Evolutionary conservation across 352 stramenopile species (phyloP), one percentile per base, ranked within the genome.

Genomic region (Lagenidium sp.): DNA sequence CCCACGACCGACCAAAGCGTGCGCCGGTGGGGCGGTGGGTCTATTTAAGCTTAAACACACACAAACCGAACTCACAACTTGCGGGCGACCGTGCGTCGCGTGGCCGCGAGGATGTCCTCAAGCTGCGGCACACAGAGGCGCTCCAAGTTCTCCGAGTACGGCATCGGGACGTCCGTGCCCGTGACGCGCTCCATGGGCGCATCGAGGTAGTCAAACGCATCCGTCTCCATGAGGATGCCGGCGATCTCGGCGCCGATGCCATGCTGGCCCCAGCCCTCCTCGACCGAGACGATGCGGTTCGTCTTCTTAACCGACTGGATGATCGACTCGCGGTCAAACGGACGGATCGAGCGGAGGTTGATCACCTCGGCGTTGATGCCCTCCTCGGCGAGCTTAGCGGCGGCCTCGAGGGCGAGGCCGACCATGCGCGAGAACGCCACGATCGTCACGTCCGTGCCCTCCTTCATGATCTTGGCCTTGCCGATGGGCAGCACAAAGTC

Each of bases 191-290:
- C 92, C 38, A 98, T 65, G 6, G 97, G 97, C 18, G 97, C 96
- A 73, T 99, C 96, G 56, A 99, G 74, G 75, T 98, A 99, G 76
- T 99, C 97, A 57, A 99, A 99, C 22, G 87, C 92, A 22, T 97
- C 94, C 39, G 95, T 95, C 77, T 99, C 96, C 84, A 98, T 97
- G 60, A 99, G 70, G 35, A 98, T 85, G n/a, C 91, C 94, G 41
- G 87, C 88, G 58, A 99, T 98, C 60, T 99, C 96, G 13, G 95
- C 93, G 30, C 93, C 94, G 58, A 99, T 97, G 46, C 96, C 95
- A 61, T 94, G 95, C 73, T 98, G 95, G 50, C 92, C 90, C 85
- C 85, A 96, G 45, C 94, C 96, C 60, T 98, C 96, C 67, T 99
- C 96, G 35, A 99, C 92, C 26, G 93, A 94, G 36, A 99, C 90